Evolutionary conservation across 345 rosid genomes (phyloP).

Genomic region (Ceriops decandra): DNA sequence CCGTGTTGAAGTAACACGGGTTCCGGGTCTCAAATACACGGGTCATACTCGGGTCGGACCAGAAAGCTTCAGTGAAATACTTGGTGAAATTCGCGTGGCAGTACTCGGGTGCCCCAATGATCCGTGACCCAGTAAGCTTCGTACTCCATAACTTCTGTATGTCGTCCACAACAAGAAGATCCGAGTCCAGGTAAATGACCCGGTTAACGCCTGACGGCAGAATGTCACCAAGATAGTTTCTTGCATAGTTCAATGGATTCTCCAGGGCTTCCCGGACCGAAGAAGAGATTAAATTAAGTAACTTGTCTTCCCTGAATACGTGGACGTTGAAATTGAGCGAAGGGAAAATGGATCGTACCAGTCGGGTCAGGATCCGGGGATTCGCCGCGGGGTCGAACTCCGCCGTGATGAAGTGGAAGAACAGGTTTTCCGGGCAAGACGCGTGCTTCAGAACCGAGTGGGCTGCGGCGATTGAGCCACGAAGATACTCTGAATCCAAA

Average conservation of each 20-base stretch:
- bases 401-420: constrained; percentile 57
- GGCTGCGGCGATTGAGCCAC: constrained; percentile 72
- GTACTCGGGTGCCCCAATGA: constrained; percentile 15
- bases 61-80: constrained; percentile 5
- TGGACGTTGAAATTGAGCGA: constrained; percentile 51
- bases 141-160: constrained; percentile 12
- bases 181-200: constrained; percentile 54
- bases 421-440: constrained; percentile 68
- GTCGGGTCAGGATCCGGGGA: constrained; percentile 31
- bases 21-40: not conserved
- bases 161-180: constrained; percentile 7
- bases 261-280: constrained; percentile 69
- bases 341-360: constrained; percentile 47
- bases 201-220: constrained; percentile 45
- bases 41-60: not conserved
- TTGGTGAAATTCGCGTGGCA: constrained; percentile 10
- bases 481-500: constrained; percentile 60
- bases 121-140: not conserved
- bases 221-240: constrained; percentile 61
- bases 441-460: constrained; percentile 70
- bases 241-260: constrained; percentile 70
- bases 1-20: constrained; percentile 17
- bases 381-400: constrained; percentile 1
- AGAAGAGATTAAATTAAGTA: constrained; percentile 47
- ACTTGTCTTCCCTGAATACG: constrained; percentile 40